Evolutionary conservation across 2,329 filamentous ascomycete genomes (phyloP).

Genomic region (Ambrosiella cleistominuta): DNA sequence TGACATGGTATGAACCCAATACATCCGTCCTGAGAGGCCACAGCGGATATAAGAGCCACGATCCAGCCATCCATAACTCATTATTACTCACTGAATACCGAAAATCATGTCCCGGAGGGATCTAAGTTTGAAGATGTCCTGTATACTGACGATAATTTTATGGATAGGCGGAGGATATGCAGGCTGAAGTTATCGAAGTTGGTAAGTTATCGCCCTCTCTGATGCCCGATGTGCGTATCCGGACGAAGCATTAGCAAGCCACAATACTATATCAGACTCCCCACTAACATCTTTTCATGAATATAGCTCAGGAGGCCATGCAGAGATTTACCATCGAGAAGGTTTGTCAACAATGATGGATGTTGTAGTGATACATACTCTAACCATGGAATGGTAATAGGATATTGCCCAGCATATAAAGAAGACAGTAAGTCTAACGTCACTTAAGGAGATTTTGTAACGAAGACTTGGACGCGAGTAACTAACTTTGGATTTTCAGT

Average conservation of each 20-base stretch:
- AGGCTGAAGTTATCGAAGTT: constrained; percentile 85
- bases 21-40: not conserved
- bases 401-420: constrained; percentile 95
- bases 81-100: not conserved
- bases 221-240: not conserved
- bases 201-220: constrained; percentile 38
- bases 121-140: too few species aligned
- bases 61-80: not conserved
- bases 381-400: constrained; percentile 27
- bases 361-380: not conserved
- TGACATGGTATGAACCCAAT: constrained; percentile 60
- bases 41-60: too few species aligned
- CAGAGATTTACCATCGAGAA: constrained; percentile 45
- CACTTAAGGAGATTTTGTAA: not conserved
- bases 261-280: not conserved
- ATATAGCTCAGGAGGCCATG: constrained; percentile 44
- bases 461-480: not conserved
- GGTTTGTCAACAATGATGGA: constrained; percentile 20
- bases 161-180: constrained; percentile 83
- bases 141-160: not conserved
- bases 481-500: constrained; percentile 33
- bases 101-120: too few species aligned
- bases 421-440: constrained; percentile 48
- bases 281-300: constrained; percentile 13
- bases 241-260: not conserved